A percentile compares a stretch with the other conserved stretches of the same genome.
phyloP scores from a whole-genome alignment of 148 eudicot genomes.

The Gaultheria prostrata region DNA sequence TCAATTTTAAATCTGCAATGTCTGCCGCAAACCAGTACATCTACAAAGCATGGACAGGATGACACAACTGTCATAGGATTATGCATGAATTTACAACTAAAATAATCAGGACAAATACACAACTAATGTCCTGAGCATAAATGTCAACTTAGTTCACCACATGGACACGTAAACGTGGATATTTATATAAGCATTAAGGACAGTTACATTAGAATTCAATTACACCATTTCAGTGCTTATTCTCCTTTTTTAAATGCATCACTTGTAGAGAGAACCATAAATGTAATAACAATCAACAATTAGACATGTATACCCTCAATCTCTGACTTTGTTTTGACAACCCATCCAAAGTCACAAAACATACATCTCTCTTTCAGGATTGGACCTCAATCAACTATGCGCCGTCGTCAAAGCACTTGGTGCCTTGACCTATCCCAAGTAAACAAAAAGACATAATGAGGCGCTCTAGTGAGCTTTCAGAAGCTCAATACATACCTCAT shows the following conservation, averaged over 20 bases:
- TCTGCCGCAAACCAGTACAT: not conserved
- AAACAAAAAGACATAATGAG: too few relatives aligned
- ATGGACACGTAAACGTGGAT: not conserved
- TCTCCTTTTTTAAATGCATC: too few relatives aligned
- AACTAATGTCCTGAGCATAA: not conserved
- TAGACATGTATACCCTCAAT: not conserved
- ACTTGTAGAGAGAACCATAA: not conserved
- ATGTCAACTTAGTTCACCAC: not conserved
- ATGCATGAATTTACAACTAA: not conserved
- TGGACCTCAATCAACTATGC: too few relatives aligned
- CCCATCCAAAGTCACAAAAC: too few relatives aligned
- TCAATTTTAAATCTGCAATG: not conserved
- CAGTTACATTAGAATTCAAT: not conserved
- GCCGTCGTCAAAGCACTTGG: too few relatives aligned
- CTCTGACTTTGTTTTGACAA: too few relatives aligned
- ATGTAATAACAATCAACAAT: not conserved
- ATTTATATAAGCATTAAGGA: not conserved
- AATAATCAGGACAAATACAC: not conserved
- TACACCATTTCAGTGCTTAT: not conserved
- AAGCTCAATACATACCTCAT: too few relatives aligned
- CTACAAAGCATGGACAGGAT: not conserved
- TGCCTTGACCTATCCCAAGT: too few relatives aligned
- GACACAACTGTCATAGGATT: not conserved
- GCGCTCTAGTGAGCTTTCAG: too few relatives aligned
- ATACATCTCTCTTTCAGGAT: too few relatives aligned